Percentiles rank a stretch among this genome's conserved stretches.
phyloP scores from a whole-genome alignment of 306 rosid genomes.

The Prunus dulcis region DNA sequence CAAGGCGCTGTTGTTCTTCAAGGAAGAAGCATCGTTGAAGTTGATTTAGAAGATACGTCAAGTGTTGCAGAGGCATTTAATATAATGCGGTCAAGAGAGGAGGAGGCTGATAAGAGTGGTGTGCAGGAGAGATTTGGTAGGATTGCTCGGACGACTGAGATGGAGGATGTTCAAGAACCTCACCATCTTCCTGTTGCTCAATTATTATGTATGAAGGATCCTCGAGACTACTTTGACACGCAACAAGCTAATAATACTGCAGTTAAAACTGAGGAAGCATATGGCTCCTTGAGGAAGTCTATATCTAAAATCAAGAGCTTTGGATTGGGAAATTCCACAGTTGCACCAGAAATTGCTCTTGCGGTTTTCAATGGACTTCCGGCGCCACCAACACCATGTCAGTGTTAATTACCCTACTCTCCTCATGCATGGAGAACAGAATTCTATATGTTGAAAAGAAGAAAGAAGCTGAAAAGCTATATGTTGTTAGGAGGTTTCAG shows the following conservation, averaged over 20 bases:
- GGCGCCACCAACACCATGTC: too few relatives aligned
- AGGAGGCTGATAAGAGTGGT: conserved; percentile 55
- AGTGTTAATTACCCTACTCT: too few relatives aligned
- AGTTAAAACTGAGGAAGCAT: conserved; percentile 70
- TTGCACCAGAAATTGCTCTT: conserved; percentile 66
- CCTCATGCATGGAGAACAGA: too few relatives aligned
- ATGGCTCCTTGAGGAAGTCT: conserved; percentile 58
- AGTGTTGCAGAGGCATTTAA: conserved; percentile 66
- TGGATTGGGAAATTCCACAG: conserved; percentile 68
- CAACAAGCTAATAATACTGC: conserved; percentile 76
- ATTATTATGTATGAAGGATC: conserved; percentile 88
- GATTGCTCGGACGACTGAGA: conserved; percentile 67
- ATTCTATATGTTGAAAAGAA: too few relatives aligned
- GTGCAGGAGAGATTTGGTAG: conserved; percentile 62
- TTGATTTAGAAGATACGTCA: conserved; percentile 69
- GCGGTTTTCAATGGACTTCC: conserved; percentile 30
- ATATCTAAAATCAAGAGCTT: conserved; percentile 57
- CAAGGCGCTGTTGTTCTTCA: conserved; percentile 98
- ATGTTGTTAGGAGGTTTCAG: too few relatives aligned
- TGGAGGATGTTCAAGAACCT: conserved; percentile 84
- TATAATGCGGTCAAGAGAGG: conserved; percentile 49
- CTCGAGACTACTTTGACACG: conserved; percentile 93
- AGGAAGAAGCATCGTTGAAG: conserved; percentile 74
- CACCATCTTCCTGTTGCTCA: conserved; percentile 61
- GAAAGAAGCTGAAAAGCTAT: too few relatives aligned